A percentile compares a stretch with the other conserved stretches of the same genome.
Evolutionary conservation across 768 basidiomycete genomes (phyloP).

Genomic region (Suillus cothurnatus): DNA sequence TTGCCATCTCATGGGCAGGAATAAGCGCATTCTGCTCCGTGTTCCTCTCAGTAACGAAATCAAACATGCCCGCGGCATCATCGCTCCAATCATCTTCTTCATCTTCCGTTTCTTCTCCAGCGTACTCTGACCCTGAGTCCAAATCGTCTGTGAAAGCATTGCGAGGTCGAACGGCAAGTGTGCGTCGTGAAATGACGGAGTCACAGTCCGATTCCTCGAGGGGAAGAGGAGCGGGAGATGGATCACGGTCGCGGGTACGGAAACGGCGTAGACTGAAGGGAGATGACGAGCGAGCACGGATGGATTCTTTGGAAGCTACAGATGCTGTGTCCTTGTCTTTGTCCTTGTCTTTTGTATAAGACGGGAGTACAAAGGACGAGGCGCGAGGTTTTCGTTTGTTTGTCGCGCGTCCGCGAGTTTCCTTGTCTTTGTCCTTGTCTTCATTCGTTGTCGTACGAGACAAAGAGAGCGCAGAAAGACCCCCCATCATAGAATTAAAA

Average conservation of each 20-base stretch:
- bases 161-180: conserved; percentile 53
- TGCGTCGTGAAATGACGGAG: conserved; percentile 30
- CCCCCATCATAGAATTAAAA: conserved; percentile 71
- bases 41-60: conserved; percentile 83
- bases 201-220: conserved; percentile 60
- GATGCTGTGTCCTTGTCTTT: conserved; percentile 40
- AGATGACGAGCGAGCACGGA: conserved; percentile 74
- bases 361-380: conserved; percentile 47
- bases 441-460: conserved; percentile 47
- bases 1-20: conserved; percentile 26
- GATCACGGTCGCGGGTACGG: conserved; percentile 56
- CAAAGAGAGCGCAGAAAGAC: conserved; percentile 65
- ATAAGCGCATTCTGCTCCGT: conserved; percentile 80
- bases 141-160: conserved; percentile 62
- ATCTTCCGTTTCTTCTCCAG: conserved; percentile 49
- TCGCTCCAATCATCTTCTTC: conserved; percentile 65
- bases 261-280: conserved; percentile 78
- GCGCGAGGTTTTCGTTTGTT: conserved; percentile 48
- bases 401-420: conserved; percentile 53
- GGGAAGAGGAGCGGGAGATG: conserved; percentile 58
- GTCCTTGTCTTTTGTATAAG: conserved; percentile 33
- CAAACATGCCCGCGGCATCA: conserved; percentile 58
- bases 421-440: conserved; percentile 46
- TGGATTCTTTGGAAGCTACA: conserved; percentile 46
- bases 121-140: conserved; percentile 67